Evolutionary conservation across 2,329 filamentous ascomycete species (phyloP).

Genomic region (Alternaria brassicae): DNA sequence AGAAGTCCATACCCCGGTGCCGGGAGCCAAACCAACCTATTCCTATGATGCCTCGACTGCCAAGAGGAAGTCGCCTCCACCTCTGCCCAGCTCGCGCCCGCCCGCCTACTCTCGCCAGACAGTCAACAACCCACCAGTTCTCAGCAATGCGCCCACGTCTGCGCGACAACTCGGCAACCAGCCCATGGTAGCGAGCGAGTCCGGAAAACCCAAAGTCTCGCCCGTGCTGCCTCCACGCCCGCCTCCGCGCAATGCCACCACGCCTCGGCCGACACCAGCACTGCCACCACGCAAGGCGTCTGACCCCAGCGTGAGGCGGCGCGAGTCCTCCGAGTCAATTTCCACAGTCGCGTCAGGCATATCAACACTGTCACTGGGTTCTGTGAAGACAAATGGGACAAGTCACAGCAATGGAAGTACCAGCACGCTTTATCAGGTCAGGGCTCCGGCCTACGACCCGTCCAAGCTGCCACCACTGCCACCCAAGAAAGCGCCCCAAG

Average conservation of each 20-base stretch:
- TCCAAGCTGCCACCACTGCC: constrained; percentile 62
- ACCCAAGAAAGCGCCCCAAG: constrained; percentile 55
- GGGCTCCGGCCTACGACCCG: constrained; percentile 65
- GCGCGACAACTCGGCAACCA: constrained; percentile 50
- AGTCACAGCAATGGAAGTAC: constrained; percentile 43
- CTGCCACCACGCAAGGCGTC: constrained; percentile 56
- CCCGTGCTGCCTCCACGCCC: constrained; percentile 51
- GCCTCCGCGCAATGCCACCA: constrained; percentile 59
- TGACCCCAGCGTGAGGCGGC: constrained; percentile 44
- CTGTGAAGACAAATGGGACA: constrained; percentile 52
- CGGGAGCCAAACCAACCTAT: constrained; percentile 46
- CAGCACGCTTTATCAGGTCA: constrained; percentile 50
- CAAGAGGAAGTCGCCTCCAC: constrained; percentile 49
- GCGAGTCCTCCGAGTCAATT: constrained; percentile 57
- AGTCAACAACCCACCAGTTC: constrained; percentile 51
- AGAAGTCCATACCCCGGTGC: constrained; percentile 51
- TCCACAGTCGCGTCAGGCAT: constrained; percentile 58
- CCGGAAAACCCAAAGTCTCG: constrained; percentile 28
- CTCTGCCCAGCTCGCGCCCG: constrained; percentile 48
- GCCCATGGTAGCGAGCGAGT: constrained; percentile 36
- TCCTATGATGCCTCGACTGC: constrained; percentile 44
- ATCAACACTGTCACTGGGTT: constrained; percentile 59
- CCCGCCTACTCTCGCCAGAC: constrained; percentile 44
- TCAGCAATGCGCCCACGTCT: constrained; percentile 46
- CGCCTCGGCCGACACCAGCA: constrained; percentile 46